A percentile compares a stretch with the other conserved stretches of the same genome.
These are phyloP conservation scores for Trichoderma arundinaceum DNA, from an alignment of 2,329 filamentous ascomycete species.

Conservation along the genomic window DNA sequence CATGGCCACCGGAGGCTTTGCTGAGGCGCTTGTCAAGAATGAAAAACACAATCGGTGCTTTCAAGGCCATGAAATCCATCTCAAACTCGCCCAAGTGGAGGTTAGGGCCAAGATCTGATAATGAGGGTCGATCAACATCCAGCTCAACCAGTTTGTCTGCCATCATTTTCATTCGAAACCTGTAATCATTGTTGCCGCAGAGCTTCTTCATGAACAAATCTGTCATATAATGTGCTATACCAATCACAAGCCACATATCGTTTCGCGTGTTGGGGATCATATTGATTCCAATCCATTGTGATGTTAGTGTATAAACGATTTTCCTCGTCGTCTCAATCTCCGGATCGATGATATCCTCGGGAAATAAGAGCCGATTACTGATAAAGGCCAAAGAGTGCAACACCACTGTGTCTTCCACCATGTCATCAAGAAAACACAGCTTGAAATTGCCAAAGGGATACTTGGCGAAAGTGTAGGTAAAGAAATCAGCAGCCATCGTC, in stretches of 20 bases:
- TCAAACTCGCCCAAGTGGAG: conserved; percentile 85
- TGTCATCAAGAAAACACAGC: conserved; percentile 91
- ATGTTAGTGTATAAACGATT: conserved; percentile 82
- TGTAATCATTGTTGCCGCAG: conserved; percentile 93
- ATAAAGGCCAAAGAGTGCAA: conserved; percentile 86
- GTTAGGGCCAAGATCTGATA: conserved; percentile 78
- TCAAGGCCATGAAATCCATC: conserved; percentile 86
- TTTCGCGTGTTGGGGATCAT: conserved; percentile 80
- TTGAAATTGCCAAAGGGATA: conserved; percentile 95
- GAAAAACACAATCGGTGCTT: conserved; percentile 88
- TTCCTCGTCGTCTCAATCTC: conserved; percentile 81
- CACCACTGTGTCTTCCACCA: conserved; percentile 74
- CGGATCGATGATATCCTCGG: conserved; percentile 82
- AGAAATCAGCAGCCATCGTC: conserved; percentile 86
- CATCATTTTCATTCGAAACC: conserved; percentile 84
- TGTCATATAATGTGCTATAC: conserved; percentile 92
- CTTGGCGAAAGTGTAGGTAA: conserved; percentile 84
- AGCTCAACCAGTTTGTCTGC: conserved; percentile 81
- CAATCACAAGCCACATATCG: conserved; percentile 89
- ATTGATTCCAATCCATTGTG: conserved; percentile 93
- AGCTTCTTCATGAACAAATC: conserved; percentile 89
- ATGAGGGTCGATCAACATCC: conserved; percentile 80
- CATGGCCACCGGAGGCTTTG: conserved; percentile 81
- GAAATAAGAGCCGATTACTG: conserved; percentile 84
- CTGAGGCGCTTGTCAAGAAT: conserved; percentile 90